Evolutionary conservation across 768 basidiomycete genomes (phyloP), one percentile per base, ranked within the genome.

Genomic region (Leccinum rimulosum): DNA sequence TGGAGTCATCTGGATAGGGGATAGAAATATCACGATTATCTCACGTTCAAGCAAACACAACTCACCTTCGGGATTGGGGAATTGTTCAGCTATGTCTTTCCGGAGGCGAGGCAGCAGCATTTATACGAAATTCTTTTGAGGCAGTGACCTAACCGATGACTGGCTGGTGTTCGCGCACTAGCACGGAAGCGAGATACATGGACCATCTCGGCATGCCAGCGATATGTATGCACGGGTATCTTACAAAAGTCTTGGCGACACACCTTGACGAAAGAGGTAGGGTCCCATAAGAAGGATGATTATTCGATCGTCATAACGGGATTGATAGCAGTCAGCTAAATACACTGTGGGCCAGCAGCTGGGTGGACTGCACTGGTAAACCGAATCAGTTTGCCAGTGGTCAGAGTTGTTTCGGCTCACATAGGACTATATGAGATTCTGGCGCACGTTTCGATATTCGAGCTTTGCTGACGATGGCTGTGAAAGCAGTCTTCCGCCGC

Each of bases 51-150:
- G 50, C 11, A 36, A 43, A n/a, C 19, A 27, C 17, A 17, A 19
- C 64, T 62, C 49, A 71, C 68, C 57, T 61, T 50, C 0, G 28
- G n/a, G 8, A 27, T 27, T 36, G 59, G 36, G 28, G 50, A 17
- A 31, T n/a, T 19, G n/a, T 30, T 22, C 9, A 40, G 22, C 8
- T 17, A 14, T 9, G 14, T 38, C 19, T 45, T 25, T 19, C 43
- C n/a, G n/a, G 17, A 31, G 28, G 27, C 27, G 22, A 54, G 52
- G 31, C 14, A 7, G 14, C 15, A 45, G 36, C 10, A 35, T 58
- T 70, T 68, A 69, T 70, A 57, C 28, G 25, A 45, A 10, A 54
- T 30, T 4, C 17, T 12, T 55, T 40, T 12, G 35, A 59, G 59
- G 67, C 56, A 40, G 57, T 61, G 62, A 54, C 30, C 27, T 14